Base-by-base conservation (phyloP, 495 filamentous ascomycete genomes). In the Baudoinia panamericana region DNA sequence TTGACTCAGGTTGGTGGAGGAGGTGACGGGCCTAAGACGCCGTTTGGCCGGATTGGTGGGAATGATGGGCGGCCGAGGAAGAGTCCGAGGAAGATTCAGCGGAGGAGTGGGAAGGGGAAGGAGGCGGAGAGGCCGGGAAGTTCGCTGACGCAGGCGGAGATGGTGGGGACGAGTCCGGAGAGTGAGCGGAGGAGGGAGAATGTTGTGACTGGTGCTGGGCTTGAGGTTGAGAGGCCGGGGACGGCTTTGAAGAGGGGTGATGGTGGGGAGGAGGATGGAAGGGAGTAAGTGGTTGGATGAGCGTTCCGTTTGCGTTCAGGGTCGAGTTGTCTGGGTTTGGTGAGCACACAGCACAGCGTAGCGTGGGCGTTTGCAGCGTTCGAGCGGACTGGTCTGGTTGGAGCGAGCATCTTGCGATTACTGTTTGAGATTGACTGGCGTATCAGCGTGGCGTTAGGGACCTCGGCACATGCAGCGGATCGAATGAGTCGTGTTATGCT, bases 11-110 rank as follows among this genome's bases (percentile, higher is more conserved):
- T n/a, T n/a, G 32, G 41, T 25, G 15, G n/a, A 9, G 37, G n/a
- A 15, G 25, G 1, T 15, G 13, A 22, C 11, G 29, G 22, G 27
- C 43, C 36, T 2, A 24, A 18, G 22, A 41, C 36, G 21, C 43
- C 36, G 7, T 3, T 42, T 20, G 32, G 39, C n/a, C 34, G 29
- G 24, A 18, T 20, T 23, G 25, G 19, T 3, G 41, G 41, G 9
- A 29, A 16, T 16, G 41, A 39, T 5, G 41, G 20, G 3, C 35
- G 35, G 23, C 10, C 8, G 19, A 22, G 17, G 36, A 46, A 33
- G 36, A 50, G 47, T 36, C 43, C 47, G 36, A 51, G 26, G 43
- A 46, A 46, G 37, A 18, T 30, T 2, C 17, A 36, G 30, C 27
- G 41, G 16, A 24, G 30, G n/a, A 22, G 27, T 12, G 34, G 22